Base-by-base conservation (phyloP, 2,329 filamentous ascomycete species). In the Trichoderma oligosporum region DNA sequence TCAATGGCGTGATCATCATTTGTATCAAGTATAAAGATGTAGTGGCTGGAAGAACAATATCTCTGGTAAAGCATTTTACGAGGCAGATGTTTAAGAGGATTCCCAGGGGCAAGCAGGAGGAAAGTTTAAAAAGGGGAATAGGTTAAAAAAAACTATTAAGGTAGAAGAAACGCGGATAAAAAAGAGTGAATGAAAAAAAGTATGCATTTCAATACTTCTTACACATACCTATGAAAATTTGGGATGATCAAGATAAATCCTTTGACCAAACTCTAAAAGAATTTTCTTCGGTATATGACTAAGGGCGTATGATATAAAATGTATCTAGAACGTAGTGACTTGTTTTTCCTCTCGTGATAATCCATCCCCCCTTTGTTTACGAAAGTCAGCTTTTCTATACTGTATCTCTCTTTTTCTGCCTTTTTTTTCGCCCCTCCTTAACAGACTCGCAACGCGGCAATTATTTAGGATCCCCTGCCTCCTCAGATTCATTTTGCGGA, bases 401-500 rank as follows among this genome's bases (percentile, higher is more conserved):
- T 41, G 33, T 49, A 55, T 46, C 33, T 16, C 49, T 47, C 33
- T 24, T 33, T 47, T 27, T 41, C 44, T 35, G 35, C 24, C 39
- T 18, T 44, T 42, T n/a, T 22, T 35, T 12, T 57, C 9, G 12
- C 18, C 44, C 16, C 25, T 36, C 35, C 27, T 33, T 36, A n/a
- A 20, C 18, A 8, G 29, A 41, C 7, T 12, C 7, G 12, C 11
- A 14, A 20, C 27, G 33, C 16, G 42, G 14, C 7, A 11, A 12
- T 66, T 73, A 74, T 68, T 73, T 69, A 51, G 68, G 63, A 58
- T 71, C 71, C 36, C 66, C 61, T 35, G 73, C 66, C 65, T 78
- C 78, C 62, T 82, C 79, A 7, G 67, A 74, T 64, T 83, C 80
- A 18, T 78, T 68, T 71, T 80, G 79, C 29, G 74, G 66, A 35